Percentiles rank a stretch among this genome's conserved stretches.
Conservation (phyloP, 2,329 filamentous ascomycete genomes). For the Tolypocladium tundrense region DNA sequence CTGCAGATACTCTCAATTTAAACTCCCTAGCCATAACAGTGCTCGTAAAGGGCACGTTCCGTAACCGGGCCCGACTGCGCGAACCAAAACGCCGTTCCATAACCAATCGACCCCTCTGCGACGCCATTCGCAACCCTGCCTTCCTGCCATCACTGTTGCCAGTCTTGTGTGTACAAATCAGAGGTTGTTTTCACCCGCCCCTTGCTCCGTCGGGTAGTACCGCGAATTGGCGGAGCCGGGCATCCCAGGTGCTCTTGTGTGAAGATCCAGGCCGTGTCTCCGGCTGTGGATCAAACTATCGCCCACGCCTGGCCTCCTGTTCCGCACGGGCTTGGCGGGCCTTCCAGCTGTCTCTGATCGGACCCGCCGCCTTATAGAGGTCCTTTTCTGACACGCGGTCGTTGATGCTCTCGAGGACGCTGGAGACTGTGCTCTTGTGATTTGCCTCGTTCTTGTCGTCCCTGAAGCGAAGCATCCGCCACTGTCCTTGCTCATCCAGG, state of each 20-base stretch:
- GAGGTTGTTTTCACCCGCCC: background rate
- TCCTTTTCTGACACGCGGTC: slow-evolving; percentile 79
- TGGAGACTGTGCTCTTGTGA: slow-evolving; percentile 72
- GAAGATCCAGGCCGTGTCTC: background rate
- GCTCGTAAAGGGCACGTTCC: background rate
- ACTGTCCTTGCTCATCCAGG: slow-evolving; percentile 62
- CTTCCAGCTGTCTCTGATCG: slow-evolving; percentile 78
- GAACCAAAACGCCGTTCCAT: background rate
- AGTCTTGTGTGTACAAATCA: background rate
- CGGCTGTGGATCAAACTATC: background rate
- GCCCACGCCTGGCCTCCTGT: slow-evolving; percentile 12
- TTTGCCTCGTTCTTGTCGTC: slow-evolving; percentile 92
- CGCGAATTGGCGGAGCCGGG: background rate
- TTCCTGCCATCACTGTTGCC: background rate
- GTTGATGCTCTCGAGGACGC: slow-evolving; percentile 81
- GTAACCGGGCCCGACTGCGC: background rate
- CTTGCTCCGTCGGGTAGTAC: background rate
- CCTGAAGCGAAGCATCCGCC: slow-evolving; percentile 81
- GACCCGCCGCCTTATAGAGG: slow-evolving; percentile 55
- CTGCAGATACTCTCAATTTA: background rate
- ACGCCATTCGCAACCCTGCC: background rate
- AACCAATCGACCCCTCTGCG: background rate
- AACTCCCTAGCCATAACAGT: background rate
- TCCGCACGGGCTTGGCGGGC: slow-evolving; percentile 32
- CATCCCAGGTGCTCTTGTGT: background rate